phyloP scores from a whole-genome alignment of 495 filamentous ascomycete species.

The Aspergillus egyptiacus region DNA sequence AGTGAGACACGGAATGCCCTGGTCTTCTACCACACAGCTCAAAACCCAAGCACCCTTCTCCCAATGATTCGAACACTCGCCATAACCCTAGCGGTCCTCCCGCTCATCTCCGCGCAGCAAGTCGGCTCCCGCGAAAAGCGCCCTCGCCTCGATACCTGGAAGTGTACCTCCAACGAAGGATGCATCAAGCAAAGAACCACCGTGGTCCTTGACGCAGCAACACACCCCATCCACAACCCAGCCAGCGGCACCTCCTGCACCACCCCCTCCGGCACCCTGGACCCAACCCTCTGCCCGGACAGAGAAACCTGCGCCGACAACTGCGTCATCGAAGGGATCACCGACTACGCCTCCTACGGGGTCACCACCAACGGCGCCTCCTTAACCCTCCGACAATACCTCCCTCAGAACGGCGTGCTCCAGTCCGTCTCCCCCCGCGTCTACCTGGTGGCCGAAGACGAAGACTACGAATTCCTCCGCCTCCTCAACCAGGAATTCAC shows the following conservation, averaged over 20 bases:
- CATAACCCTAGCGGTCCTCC: constrained; percentile 13
- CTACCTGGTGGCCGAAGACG: constrained; percentile 52
- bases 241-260: constrained; percentile 32
- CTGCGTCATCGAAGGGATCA: constrained; percentile 8
- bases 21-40: too few species aligned
- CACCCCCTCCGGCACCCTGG: constrained; percentile 17
- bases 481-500: constrained; percentile 54
- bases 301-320: constrained; percentile 3
- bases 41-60: too few species aligned
- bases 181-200: constrained; percentile 35
- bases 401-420: constrained; percentile 18
- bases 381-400: constrained; percentile 27
- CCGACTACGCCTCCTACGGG: constrained; percentile 4
- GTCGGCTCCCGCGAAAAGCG: constrained; percentile 29
- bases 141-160: constrained; percentile 33
- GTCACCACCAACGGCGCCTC: not conserved
- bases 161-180: constrained; percentile 32
- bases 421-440: constrained; percentile 47
- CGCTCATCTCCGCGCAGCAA: constrained; percentile 19
- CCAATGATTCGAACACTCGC: not conserved
- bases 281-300: constrained; percentile 6
- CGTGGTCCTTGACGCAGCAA: constrained; percentile 35
- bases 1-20: too few species aligned
- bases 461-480: constrained; percentile 55
- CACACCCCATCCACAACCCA: constrained; percentile 42